Base-by-base conservation (phyloP, 2,329 filamentous ascomycete genomes). In the Verticillium dahliae region DNA sequence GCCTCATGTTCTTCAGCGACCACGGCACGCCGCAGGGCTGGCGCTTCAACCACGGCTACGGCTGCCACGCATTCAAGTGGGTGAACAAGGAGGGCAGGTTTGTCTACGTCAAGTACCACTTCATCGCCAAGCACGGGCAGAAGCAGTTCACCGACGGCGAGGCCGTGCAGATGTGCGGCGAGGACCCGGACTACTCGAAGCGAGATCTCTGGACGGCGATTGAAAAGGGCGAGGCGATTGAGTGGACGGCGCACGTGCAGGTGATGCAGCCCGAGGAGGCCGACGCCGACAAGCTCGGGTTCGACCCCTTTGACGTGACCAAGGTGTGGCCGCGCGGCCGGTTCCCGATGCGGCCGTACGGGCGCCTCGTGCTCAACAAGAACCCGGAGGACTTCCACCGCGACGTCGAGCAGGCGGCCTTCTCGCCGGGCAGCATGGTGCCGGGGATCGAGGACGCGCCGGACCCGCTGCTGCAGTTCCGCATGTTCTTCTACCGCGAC, bases 131-230 rank as follows among this genome's bases (percentile, higher is more conserved):
- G 58, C 74, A 78, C 59, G 79, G 80, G 6, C 75, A 80, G 65
- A 79, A 80, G 66, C 74, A 78, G 62, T 79, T 81, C 65, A 79
- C 76, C 7, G 72, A 76, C 39, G 69, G 73, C 11, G 75, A 81
- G 61, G 80, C 79, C 4, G 73, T 78, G 38, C 69, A 70, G 13
- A 75, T 80, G 64, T 75, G 73, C 39, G 80, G 80, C 18, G 74
- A 80, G 59, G 78, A 83, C 63, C 80, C 80, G 0, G 81, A 82
- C 64, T 82, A 78, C 69, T 78, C 75, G 18, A 82, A 80, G 66
- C 76, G 81, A 65, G 84, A 87, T 63, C 76, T 86, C 4, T 85
- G 81, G 71, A 73, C 82, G 6, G 73, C 82, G 18, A 85, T 86
- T 62, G 73, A 81, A 59, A 73, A 74, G 22, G 81, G 81, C 50